Conservation (phyloP, 2,329 filamentous ascomycete species). For the Plectosphaerella sp. region DNA sequence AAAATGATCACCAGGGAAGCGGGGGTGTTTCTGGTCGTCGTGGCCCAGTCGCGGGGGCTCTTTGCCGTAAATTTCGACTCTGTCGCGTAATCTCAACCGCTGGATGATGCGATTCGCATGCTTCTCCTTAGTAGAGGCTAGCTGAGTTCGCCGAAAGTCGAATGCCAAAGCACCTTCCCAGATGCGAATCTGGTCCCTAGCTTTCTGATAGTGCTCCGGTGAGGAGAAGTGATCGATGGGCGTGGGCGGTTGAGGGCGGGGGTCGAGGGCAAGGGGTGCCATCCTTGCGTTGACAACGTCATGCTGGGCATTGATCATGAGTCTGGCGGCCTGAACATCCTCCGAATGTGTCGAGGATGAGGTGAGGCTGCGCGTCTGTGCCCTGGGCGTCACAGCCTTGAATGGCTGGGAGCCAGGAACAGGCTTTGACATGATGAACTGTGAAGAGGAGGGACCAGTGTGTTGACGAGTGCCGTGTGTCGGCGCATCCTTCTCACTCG, state of each 20-base stretch:
- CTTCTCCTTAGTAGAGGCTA: constrained; percentile 28
- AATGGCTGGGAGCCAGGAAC: background rate
- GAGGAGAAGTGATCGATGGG: constrained; percentile 6
- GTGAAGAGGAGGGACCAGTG: constrained; percentile 2
- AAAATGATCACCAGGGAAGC: constrained; percentile 53
- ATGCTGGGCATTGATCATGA: constrained; percentile 11
- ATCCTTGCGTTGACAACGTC: constrained; percentile 4
- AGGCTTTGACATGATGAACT: constrained; percentile 5
- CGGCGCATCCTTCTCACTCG: constrained; percentile 9
- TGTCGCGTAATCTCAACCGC: constrained; percentile 29
- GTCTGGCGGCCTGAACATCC: constrained; percentile 6
- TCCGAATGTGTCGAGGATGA: background rate
- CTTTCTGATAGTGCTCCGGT: constrained; percentile 22
- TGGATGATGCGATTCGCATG: constrained; percentile 35
- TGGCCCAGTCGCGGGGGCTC: constrained; percentile 28
- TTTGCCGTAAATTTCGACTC: constrained; percentile 26
- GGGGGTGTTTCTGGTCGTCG: constrained; percentile 37
- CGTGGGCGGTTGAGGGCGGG: background rate
- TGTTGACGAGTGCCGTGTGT: background rate
- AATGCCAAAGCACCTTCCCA: constrained; percentile 34
- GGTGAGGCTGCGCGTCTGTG: background rate
- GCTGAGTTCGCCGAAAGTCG: constrained; percentile 28
- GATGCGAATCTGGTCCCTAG: constrained; percentile 22
- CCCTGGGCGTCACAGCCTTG: background rate
- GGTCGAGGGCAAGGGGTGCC: background rate